Conservation (phyloP, 106 monocot genomes). For the Platanthera zijinensis region DNA sequence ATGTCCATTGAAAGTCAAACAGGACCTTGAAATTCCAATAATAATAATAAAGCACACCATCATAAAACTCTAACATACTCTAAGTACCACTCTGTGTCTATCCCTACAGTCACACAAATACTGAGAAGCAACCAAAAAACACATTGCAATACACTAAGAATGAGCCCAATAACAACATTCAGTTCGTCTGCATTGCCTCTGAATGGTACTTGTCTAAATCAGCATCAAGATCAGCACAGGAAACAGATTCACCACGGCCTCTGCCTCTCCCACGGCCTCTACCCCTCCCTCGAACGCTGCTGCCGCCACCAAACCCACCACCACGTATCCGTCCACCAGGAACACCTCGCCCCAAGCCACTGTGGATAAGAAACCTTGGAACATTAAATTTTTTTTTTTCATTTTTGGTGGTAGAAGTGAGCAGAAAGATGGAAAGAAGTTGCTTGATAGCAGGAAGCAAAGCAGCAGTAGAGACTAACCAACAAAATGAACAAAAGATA, state of each 20-base stretch:
- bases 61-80: background rate
- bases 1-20: background rate
- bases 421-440: background rate
- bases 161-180: slow-evolving; percentile 8
- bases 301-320: slow-evolving; percentile 6
- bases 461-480: background rate
- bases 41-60: background rate
- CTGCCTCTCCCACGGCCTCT: slow-evolving; percentile 29
- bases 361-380: background rate
- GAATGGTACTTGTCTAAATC: slow-evolving; percentile 76
- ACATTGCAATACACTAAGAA: slow-evolving; percentile 1
- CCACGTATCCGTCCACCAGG: slow-evolving; percentile 12
- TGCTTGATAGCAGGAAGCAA: background rate
- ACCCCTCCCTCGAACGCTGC: slow-evolving; percentile 20
- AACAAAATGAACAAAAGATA: background rate
- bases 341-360: slow-evolving; percentile 13
- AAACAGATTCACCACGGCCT: slow-evolving; percentile 18
- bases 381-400: background rate
- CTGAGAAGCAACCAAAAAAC: slow-evolving; percentile 1
- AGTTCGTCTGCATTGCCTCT: slow-evolving; percentile 65
- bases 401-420: background rate
- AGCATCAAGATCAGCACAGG: slow-evolving; percentile 70
- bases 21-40: background rate
- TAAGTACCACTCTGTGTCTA: background rate
- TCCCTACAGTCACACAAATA: background rate